Percentiles rank a stretch among this genome's conserved stretches.
These are phyloP conservation scores for Hebeloma cylindrosporum DNA, from an alignment of 768 basidiomycete species.

Conservation along the genomic window DNA sequence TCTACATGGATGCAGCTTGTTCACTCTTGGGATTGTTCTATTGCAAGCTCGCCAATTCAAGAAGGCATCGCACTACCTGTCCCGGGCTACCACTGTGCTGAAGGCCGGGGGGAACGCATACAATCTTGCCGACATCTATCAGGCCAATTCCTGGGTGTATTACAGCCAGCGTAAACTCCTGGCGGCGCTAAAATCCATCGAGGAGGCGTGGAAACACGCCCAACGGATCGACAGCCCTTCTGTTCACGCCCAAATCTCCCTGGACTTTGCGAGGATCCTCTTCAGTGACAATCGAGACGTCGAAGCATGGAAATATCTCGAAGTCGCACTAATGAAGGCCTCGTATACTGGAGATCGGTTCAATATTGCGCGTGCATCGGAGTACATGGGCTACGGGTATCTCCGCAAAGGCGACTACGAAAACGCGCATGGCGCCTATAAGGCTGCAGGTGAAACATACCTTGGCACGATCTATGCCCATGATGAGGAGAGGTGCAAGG, in stretches of 20 bases:
- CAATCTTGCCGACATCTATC: slow-evolving; percentile 1
- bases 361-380: not conserved
- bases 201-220: slow-evolving; percentile 3
- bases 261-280: not conserved
- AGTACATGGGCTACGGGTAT: slow-evolving; percentile 1
- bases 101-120: not conserved
- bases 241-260: slow-evolving; percentile 1
- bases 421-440: not conserved
- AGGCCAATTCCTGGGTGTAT: not conserved
- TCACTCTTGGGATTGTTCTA: slow-evolving; percentile 1
- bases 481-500: not conserved
- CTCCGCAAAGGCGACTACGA: not conserved
- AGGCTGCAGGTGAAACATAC: not conserved
- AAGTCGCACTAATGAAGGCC: not conserved
- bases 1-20: slow-evolving; percentile 3
- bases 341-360: not conserved
- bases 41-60: not conserved
- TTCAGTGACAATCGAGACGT: slow-evolving; percentile 4
- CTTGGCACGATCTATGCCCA: not conserved
- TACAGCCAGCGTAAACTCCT: not conserved
- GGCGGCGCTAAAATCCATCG: slow-evolving; percentile 1
- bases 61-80: not conserved
- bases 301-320: slow-evolving; percentile 3
- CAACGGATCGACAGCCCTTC: slow-evolving; percentile 1
- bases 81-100: slow-evolving; percentile 3